Percentiles rank a stretch among this genome's conserved stretches.
These are phyloP conservation scores for Penicillium psychrosexuale DNA, from an alignment of 2,329 filamentous ascomycete species.

Conservation along the genomic window DNA sequence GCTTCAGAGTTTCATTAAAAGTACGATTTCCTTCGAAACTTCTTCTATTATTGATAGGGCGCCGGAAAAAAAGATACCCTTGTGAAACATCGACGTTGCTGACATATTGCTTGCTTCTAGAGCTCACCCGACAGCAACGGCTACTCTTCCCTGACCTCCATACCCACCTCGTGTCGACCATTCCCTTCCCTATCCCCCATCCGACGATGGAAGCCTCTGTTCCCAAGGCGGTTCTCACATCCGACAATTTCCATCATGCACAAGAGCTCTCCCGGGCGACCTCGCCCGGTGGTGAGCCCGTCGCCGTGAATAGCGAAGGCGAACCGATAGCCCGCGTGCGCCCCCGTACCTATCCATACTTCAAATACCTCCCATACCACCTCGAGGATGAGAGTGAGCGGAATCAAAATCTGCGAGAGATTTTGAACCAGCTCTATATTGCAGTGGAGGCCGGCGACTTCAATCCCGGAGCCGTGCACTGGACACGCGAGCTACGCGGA, in stretches of 20 bases:
- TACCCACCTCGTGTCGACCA: conserved; percentile 21
- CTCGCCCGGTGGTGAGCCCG: conserved; percentile 64
- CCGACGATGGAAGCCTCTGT: conserved; percentile 37
- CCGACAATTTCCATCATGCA: conserved; percentile 42
- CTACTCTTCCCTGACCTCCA: conserved; percentile 19
- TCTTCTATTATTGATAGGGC: background rate
- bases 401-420: conserved; percentile 76
- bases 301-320: conserved; percentile 51
- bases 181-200: conserved; percentile 16
- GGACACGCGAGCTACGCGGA: conserved; percentile 91
- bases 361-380: conserved; percentile 80
- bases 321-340: conserved; percentile 65
- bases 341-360: conserved; percentile 90
- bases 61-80: background rate
- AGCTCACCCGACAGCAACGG: conserved; percentile 25
- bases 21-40: conserved; percentile 10
- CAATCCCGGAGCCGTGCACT: conserved; percentile 86
- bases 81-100: conserved; percentile 17
- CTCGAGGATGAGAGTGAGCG: conserved; percentile 77
- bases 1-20: conserved; percentile 17
- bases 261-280: conserved; percentile 81
- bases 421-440: conserved; percentile 90
- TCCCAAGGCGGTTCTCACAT: conserved; percentile 36
- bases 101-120: conserved; percentile 24
- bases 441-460: conserved; percentile 91